A percentile compares a stretch with the other conserved stretches of the same genome.
These are phyloP conservation scores for Spizellomyces sp. DNA, from an alignment of 192 early-diverging fungal genomes.

Conservation along the genomic window DNA sequence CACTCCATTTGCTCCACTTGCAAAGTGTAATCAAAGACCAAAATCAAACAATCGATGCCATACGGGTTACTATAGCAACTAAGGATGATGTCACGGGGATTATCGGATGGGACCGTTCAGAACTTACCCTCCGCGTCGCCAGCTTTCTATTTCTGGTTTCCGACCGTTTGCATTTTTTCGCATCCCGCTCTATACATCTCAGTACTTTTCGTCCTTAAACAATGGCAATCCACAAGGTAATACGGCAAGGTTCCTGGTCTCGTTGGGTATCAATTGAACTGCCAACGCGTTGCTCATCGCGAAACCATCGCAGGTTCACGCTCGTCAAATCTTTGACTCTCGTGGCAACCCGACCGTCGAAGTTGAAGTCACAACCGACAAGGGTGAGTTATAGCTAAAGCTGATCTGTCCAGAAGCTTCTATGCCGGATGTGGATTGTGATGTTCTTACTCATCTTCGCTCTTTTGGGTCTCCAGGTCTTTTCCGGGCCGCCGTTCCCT, in stretches of 20 bases:
- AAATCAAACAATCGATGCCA: too few relatives aligned
- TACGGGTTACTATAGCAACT: too few relatives aligned
- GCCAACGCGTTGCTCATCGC: neutral
- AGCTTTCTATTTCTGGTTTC: too few relatives aligned
- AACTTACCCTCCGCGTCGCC: too few relatives aligned
- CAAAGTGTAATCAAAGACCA: too few relatives aligned
- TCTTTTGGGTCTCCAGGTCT: constrained; percentile 48
- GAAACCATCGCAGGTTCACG: constrained; percentile 37
- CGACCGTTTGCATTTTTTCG: too few relatives aligned
- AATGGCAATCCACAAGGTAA: constrained; percentile 25
- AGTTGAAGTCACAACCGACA: constrained; percentile 92
- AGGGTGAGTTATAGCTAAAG: constrained; percentile 61
- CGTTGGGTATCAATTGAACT: too few relatives aligned
- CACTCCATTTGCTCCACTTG: too few relatives aligned
- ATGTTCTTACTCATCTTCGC: neutral
- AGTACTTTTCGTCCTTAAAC: neutral
- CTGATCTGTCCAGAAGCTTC: neutral
- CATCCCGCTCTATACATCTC: neutral
- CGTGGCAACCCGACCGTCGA: constrained; percentile 99
- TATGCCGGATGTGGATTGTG: neutral
- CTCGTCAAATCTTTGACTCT: constrained; percentile 99
- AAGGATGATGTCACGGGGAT: too few relatives aligned
- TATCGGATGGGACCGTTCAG: too few relatives aligned
- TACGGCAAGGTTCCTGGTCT: too few relatives aligned
- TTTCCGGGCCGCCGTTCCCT: constrained; percentile 97